These are phyloP conservation scores for Phytophthora melonis DNA, from an alignment of 352 stramenopile genomes.

Conservation along the genomic window DNA sequence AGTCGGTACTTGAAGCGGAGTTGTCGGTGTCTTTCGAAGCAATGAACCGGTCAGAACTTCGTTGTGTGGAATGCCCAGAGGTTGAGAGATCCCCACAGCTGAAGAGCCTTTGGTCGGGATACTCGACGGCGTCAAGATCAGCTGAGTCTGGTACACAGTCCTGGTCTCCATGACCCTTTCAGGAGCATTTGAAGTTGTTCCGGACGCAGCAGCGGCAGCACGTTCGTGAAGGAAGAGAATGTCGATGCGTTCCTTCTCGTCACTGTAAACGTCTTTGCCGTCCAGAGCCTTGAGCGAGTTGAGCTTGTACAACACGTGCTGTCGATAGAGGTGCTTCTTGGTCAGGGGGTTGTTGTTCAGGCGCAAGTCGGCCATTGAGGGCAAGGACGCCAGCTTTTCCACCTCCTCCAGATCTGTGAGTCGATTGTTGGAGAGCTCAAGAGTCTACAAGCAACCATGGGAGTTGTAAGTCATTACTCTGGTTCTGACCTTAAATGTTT, in stretches of 20 bases:
- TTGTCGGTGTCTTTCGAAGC: constrained; percentile 50
- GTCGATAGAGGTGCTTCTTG: constrained; percentile 88
- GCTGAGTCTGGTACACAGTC: constrained; percentile 27
- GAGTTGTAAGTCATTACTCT: constrained; percentile 2
- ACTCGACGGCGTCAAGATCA: constrained; percentile 55
- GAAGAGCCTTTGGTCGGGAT: constrained; percentile 49
- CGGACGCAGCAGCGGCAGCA: constrained; percentile 34
- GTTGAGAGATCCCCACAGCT: constrained; percentile 5
- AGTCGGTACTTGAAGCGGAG: constrained; percentile 25
- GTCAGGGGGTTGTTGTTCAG: constrained; percentile 78
- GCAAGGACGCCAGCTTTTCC: constrained; percentile 65
- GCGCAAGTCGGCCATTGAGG: constrained; percentile 72
- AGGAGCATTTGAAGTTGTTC: constrained; percentile 11
- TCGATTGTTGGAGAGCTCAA: constrained; percentile 85
- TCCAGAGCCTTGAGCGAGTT: constrained; percentile 67
- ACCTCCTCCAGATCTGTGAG: constrained; percentile 83
- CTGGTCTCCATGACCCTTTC: constrained; percentile 36
- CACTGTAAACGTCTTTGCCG: constrained; percentile 69
- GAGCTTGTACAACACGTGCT: constrained; percentile 72
- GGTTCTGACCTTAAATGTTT: not conserved
- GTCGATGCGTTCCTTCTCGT: constrained; percentile 81
- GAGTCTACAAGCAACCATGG: constrained; percentile 40
- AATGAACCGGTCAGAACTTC: constrained; percentile 59
- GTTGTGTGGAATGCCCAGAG: constrained; percentile 39
- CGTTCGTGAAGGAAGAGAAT: constrained; percentile 79